Base-by-base conservation (phyloP, 192 early-diverging fungal genomes). In the Cetraspora pellucida region DNA sequence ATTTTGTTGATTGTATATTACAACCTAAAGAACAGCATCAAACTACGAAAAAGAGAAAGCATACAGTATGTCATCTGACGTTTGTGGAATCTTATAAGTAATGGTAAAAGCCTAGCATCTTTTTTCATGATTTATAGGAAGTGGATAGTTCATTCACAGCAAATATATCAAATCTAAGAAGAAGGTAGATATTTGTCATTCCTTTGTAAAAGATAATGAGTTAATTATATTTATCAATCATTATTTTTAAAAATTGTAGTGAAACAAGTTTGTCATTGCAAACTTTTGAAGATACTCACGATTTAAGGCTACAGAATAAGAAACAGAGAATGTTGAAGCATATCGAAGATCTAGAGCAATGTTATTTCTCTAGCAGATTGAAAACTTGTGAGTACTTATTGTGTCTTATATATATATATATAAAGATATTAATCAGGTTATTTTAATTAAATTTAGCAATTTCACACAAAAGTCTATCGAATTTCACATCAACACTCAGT, bases 271-370 rank as follows among this genome's bases (percentile, higher is more conserved):
- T n/a, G n/a, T n/a, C 31, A 3, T 37, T 37, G 31, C 31, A 37
- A 37, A 37, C 1, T 37, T 37, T 37, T 19, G 50, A 52, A 52
- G 50, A 4, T 13, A 13, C 50, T 52, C 50, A 52, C 19, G 50
- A 52, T 19, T 19, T 19, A 52, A 52, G 37, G 14, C 64, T 66
- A 13, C 64, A 66, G 31, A 52, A 80, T 30, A 80, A 78, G 47
- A 83, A 78, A 25, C 77, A 80, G 37, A 85, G 89, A 1, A 86
- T 93, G 3, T 81, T 86, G 3, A 82, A 84, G 21, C 91, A 93
- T 72, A 90, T 93, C 74, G 80, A 85, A 47, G 93, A 95, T 65
- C 78, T 96, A 8, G 89, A 92, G 73, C 74, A 88, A 21, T 87
- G 83, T 70, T 96, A 96, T 83, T 93, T 92, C 81, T 85, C 68